Conservation (phyloP, 2,329 filamentous ascomycete species). For the Microascus cirrosus region DNA sequence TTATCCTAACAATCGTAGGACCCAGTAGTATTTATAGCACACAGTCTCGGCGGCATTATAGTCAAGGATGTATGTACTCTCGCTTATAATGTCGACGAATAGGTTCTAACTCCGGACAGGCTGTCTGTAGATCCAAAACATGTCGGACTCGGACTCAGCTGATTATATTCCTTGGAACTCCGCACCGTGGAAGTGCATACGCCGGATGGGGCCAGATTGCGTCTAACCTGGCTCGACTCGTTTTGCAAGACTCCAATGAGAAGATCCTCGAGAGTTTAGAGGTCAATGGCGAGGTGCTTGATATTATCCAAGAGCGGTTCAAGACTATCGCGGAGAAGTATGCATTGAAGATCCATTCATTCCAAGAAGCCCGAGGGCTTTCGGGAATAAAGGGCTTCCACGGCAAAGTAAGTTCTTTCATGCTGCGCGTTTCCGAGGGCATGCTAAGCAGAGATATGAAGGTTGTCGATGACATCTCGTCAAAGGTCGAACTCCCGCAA, state of each 20-base stretch:
- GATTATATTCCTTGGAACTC: slow-evolving; percentile 1
- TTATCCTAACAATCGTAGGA: slow-evolving; percentile 7
- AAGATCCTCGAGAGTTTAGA: not conserved
- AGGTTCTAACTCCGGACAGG: not conserved
- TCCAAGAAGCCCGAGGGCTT: no score
- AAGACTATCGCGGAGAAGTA: no score
- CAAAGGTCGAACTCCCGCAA: no score
- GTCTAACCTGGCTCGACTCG: not conserved
- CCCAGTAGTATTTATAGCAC: slow-evolving; percentile 14
- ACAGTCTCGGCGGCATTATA: slow-evolving; percentile 15
- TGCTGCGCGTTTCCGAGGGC: no score
- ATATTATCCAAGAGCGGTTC: no score
- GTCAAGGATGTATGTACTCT: slow-evolving; percentile 13
- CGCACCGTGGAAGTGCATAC: not conserved
- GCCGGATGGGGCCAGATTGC: not conserved
- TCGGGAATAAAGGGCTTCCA: no score
- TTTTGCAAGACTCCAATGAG: not conserved
- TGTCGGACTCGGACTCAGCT: not conserved
- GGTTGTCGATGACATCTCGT: no score
- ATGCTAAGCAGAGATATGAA: no score
- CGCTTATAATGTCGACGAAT: not conserved
- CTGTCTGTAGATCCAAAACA: not conserved
- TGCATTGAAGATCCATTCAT: no score
- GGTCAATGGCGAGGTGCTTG: no score
- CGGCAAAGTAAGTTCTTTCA: no score